A percentile compares a stretch with the other conserved stretches of the same genome.
Evolutionary conservation across 768 basidiomycete genomes (phyloP).

Genomic region (Phaeolepiota aurea): DNA sequence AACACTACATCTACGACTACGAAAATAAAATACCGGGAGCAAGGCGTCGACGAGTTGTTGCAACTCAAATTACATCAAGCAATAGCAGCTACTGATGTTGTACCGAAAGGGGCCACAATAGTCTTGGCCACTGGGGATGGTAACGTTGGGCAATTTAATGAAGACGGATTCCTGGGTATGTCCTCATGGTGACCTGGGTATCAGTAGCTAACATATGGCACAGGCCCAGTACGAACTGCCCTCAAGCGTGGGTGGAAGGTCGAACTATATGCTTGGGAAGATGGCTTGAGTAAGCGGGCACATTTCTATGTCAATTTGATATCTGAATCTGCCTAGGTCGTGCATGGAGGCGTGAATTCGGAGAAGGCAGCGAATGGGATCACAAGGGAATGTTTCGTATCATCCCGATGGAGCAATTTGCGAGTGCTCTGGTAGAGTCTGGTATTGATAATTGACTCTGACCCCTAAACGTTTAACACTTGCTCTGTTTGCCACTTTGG

Average conservation of each 20-base stretch:
- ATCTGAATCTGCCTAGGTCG: slow-evolving; percentile 31
- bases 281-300: slow-evolving; percentile 67
- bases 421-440: slow-evolving; percentile 43
- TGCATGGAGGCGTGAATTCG: slow-evolving; percentile 71
- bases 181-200: slow-evolving; percentile 3
- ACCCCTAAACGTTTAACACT: too few species aligned
- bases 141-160: slow-evolving; percentile 86
- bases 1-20: slow-evolving; percentile 13
- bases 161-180: slow-evolving; percentile 77
- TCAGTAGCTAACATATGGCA: neutral
- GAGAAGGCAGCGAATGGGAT: slow-evolving; percentile 46
- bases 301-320: too few species aligned
- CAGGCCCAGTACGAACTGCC: slow-evolving; percentile 73
- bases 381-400: slow-evolving; percentile 41
- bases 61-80: slow-evolving; percentile 90
- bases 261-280: slow-evolving; percentile 92
- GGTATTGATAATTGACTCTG: too few species aligned
- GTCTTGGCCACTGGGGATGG: slow-evolving; percentile 94
- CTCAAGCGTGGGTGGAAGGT: slow-evolving; percentile 88
- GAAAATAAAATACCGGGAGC: slow-evolving; percentile 69
- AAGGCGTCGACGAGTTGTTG: slow-evolving; percentile 92
- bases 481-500: too few species aligned
- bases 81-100: slow-evolving; percentile 58
- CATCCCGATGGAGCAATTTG: slow-evolving; percentile 63
- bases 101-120: slow-evolving; percentile 67